Conservation (phyloP, 1,284 basidiomycete species). For the Pseudozyma pruni region DNA sequence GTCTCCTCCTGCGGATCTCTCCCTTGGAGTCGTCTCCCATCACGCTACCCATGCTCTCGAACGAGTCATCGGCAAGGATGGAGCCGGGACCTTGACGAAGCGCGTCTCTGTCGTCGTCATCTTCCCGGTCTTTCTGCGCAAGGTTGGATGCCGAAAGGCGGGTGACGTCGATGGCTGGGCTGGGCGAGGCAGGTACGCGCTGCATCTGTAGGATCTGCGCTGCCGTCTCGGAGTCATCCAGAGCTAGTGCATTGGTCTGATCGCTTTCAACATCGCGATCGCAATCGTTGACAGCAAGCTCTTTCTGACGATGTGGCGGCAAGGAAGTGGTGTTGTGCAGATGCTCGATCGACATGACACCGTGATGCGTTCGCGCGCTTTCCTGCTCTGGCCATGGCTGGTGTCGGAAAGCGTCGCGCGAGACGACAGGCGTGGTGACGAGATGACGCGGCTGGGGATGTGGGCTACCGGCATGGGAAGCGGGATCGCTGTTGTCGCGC, state of each 20-base stretch:
- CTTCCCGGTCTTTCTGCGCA: conserved; percentile 34
- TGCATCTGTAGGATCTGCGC: neutral
- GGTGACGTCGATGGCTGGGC: conserved; percentile 36
- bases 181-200: conserved; percentile 17
- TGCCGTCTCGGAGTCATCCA: conserved; percentile 3
- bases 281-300: conserved; percentile 1
- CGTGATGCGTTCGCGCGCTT: neutral
- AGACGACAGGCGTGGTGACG: conserved; percentile 38
- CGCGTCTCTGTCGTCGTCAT: conserved; percentile 15
- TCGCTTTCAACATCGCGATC: neutral
- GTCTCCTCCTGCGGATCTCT: conserved; percentile 51
- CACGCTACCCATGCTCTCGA: conserved; percentile 37
- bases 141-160: conserved; percentile 36
- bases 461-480: conserved; percentile 27
- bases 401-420: conserved; percentile 44
- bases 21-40: conserved; percentile 32
- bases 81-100: conserved; percentile 19
- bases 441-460: conserved; percentile 33
- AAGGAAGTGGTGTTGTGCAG: conserved; percentile 15
- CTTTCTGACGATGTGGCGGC: conserved; percentile 6
- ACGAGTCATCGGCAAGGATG: conserved; percentile 38
- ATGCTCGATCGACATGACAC: conserved; percentile 40
- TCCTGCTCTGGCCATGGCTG: conserved; percentile 33
- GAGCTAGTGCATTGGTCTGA: neutral
- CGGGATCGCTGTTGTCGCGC: conserved; percentile 41